Evolutionary conservation across 2,329 filamentous ascomycete species (phyloP).

Genomic region (Pseudogymnoascus sp.): DNA sequence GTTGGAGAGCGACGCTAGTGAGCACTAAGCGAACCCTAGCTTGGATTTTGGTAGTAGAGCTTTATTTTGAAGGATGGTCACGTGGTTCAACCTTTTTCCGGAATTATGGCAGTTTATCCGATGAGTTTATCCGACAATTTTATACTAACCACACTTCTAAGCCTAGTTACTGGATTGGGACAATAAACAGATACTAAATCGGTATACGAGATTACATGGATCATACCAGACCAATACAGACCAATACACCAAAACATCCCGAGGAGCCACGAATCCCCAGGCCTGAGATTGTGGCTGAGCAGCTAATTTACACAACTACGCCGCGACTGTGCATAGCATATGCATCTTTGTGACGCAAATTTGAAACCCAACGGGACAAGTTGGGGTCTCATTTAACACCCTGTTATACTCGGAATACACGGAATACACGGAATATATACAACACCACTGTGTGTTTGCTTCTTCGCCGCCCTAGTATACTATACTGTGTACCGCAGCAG

Average conservation of each 20-base stretch:
- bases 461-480: not conserved
- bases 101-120: no score
- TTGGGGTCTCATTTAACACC: not conserved
- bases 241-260: no score
- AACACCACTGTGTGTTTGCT: not conserved
- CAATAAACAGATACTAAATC: not conserved
- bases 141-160: not conserved
- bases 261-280: not conserved
- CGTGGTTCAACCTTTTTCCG: no score
- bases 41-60: not conserved
- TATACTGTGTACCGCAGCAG: not conserved
- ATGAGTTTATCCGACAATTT: not conserved
- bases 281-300: not conserved
- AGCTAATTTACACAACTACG: no score
- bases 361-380: not conserved
- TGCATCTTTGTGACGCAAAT: not conserved
- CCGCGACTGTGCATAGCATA: not conserved
- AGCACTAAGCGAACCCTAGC: not conserved
- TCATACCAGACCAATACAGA: no score
- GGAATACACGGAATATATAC: no score
- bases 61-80: no score
- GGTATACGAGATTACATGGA: not conserved
- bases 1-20: constrained; percentile 1
- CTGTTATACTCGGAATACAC: not conserved
- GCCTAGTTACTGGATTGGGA: not conserved